Evolutionary conservation across 306 rosid genomes (phyloP), one percentile per base, ranked within the genome.

Genomic region (Potentilla sterilis): DNA sequence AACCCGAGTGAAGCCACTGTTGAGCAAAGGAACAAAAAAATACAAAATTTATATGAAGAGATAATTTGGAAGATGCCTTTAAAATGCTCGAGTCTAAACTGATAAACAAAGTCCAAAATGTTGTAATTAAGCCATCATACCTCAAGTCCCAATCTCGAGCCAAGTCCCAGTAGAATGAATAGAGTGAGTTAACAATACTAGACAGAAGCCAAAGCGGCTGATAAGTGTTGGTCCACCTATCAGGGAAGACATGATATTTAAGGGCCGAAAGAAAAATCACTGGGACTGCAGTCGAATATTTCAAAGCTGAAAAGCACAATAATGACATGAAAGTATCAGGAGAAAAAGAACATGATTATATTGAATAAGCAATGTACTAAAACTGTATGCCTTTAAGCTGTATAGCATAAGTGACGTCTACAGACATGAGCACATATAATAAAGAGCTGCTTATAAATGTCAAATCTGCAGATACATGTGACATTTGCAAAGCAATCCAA

Each of bases 111-210:
- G 55, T 74, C 41, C 18, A 41, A 73, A 38, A 75, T 44, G 62
- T 13, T 18, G 75, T 75, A 18, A 28, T 67, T 12, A 46, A 12
- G 49, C 54, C 75, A 72, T 51, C 84, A 78, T 86, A 93, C 97
- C 94, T 86, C 83, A 91, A 82, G 86, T 93, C 96, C 98, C 98
- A 93, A 86, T 93, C 98, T 70, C 92, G 85, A 76, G 87, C 86
- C 80, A 93, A 89, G 70, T 93, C 98, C 98, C 98, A 93, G 88
- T 93, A 93, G 87, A 93, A 93, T 49, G 98, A 93, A 82, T 89
- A 93, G 57, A 87, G 81, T 5, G 97, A 91, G 83, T 91, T 93
- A 67, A 87, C 79, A 80, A 91, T 91, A 85, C 97, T 77, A n/a
- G 94, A 91, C 71, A 93, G 83, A 83, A 93, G 96, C 98, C 97